Evolutionary conservation across 805 yeast species (phyloP), one percentile per base, ranked within the genome.

Genomic region (Teunomyces funiuensis): DNA sequence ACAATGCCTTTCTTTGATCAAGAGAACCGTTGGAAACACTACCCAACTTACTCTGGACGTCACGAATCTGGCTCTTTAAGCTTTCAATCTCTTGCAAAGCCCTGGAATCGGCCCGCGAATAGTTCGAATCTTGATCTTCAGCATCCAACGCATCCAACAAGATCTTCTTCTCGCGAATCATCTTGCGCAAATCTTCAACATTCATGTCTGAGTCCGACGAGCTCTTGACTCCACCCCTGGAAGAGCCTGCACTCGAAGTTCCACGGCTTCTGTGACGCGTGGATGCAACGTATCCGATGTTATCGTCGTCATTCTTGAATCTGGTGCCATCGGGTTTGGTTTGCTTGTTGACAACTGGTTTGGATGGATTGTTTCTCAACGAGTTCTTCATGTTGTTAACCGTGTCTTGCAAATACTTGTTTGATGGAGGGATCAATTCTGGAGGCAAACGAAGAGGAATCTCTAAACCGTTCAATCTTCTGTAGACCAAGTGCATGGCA

Each of bases 401-500:
- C 11, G 85, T 76, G 50, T 83, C 88, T 48, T 85, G 83, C 45
- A 93, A 66, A 44, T 85, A 74, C 53, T 82, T 80, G 28, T 85
- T 77, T 6, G 95, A 85, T 2, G 96, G 95, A 6, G 99, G 98
- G 22, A 89, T 69, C 49, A 91, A 76, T 57, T 89, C 95, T 2
- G 95, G 88, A 2, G 98, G 98, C 40, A 91, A 74, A 41, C 81
- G 71, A 36, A 73, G 58, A 17, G 99, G 99, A 38, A 93, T 66
- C n/a, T 85, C 88, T 49, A 79, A 80, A 2, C 97, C 97, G 57
- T 89, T 90, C 58, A 91, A 69, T 47, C 91, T 78, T 61, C 97
- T 79, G 66, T 93, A 91, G 33, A 91, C 91, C 44, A 91, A 73
- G 72, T 95, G 97, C 98, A 91, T 93, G 23, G 98, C 97, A 26